Evolutionary conservation across 2,329 filamentous ascomycete genomes (phyloP), one percentile per base, ranked within the genome.

Genomic region (Aspergillus neoniger): DNA sequence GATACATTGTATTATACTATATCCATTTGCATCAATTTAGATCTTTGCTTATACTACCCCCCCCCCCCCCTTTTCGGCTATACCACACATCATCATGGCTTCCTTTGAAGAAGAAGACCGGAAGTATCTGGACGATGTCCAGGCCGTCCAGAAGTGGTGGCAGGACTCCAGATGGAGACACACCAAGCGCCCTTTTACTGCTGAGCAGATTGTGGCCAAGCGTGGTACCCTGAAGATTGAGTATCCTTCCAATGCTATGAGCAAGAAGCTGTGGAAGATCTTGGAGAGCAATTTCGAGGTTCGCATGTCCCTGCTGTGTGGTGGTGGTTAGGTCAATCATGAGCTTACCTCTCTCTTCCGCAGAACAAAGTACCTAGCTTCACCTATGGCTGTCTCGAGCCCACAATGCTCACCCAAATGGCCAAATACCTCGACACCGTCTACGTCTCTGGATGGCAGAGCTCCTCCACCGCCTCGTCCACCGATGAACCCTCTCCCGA

Each of bases 341-440:
- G 12, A 19, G 12, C 50, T 58, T 15, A 60, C 36, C 9, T n/a
- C 15, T 47, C n/a, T 15, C 5, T 14, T 14, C 15, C 23, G 32
- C 15, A 96, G 91, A 90, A 85, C 73, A 87, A 87, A 71, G 90
- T 95, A 73, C 91, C 91, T 51, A 96, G 91, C 79, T 96, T 89
- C 82, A 99, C 95, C 60, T 99, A 97, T 75, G 95, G 95, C 72
- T 98, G 95, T 80, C 84, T 99, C 66, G 95, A 99, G 75, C 95
- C 95, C 10, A 96, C 96, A 59, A 97, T 97, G 91, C 86, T 99
- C 76, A 98, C 95, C 28, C 95, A 99, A 79, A 99, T 99, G 95
- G 94, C 94, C 71, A 96, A 98, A 80, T 98, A 96, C 78, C 85
- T 99, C 64, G 95, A 99, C 75, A 99, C 95, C 36, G 91, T 99